phyloP scores from a whole-genome alignment of 2,329 filamentous ascomycete genomes.

The Verticillium zaregamsianum region DNA sequence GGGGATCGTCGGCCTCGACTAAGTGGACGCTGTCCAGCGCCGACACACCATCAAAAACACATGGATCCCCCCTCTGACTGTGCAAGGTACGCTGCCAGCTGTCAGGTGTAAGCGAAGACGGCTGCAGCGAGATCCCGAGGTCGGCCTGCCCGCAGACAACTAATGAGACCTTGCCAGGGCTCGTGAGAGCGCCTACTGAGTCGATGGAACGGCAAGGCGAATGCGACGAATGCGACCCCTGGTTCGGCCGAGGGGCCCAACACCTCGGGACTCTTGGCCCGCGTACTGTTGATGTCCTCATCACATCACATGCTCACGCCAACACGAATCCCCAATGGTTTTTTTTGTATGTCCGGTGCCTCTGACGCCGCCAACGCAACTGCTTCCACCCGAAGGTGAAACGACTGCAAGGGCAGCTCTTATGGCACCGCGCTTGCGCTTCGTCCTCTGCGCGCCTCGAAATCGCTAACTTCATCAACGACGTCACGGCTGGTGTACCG shows the following conservation, averaged over 20 bases:
- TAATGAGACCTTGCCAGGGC: no score
- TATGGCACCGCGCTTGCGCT: constrained; percentile 52
- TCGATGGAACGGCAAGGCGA: no score
- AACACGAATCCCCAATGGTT: not conserved
- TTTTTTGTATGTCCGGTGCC: constrained; percentile 59
- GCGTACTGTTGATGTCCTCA: not conserved
- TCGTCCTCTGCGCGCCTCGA: constrained; percentile 42
- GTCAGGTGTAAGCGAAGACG: no score
- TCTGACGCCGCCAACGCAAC: constrained; percentile 77
- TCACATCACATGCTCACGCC: not conserved
- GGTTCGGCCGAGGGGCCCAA: not conserved
- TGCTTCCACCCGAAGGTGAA: constrained; percentile 29
- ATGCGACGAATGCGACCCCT: no score
- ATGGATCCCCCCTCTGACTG: not conserved
- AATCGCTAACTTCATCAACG: constrained; percentile 55
- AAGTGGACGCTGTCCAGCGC: not conserved
- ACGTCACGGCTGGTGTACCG: constrained; percentile 46
- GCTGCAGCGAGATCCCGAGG: no score
- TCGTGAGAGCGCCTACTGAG: no score
- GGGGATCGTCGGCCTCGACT: not conserved
- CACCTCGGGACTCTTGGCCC: not conserved
- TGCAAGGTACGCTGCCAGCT: no score
- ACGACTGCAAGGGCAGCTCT: constrained; percentile 63
- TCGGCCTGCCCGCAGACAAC: no score
- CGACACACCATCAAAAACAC: not conserved